Evolutionary conservation across 2,329 filamentous ascomycete genomes (phyloP).

Genomic region (Tolypocladium ovalisporum): DNA sequence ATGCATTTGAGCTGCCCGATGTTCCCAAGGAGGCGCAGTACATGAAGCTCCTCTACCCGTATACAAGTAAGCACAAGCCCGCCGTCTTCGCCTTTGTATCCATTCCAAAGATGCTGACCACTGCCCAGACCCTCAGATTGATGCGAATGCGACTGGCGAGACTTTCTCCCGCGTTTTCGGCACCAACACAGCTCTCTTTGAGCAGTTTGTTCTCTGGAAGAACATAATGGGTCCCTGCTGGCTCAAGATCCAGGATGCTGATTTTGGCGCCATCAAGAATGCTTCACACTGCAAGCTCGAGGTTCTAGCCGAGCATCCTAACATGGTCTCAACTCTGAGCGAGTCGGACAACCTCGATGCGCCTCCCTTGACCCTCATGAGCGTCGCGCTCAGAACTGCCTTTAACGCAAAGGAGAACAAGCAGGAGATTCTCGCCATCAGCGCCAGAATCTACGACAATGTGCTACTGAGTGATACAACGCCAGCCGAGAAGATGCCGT

Average conservation of each 20-base stretch:
- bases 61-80: slow-evolving; percentile 49
- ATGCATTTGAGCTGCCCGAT: slow-evolving; percentile 83
- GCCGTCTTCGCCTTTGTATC: background rate
- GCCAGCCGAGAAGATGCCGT: slow-evolving; percentile 77
- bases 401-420: slow-evolving; percentile 91
- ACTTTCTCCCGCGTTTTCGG: slow-evolving; percentile 95
- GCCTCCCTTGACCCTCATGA: slow-evolving; percentile 93
- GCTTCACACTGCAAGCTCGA: slow-evolving; percentile 97
- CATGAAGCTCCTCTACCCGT: slow-evolving; percentile 91
- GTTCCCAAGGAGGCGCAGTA: slow-evolving; percentile 87
- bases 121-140: slow-evolving; percentile 50
- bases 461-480: slow-evolving; percentile 80
- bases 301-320: slow-evolving; percentile 68
- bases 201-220: slow-evolving; percentile 98
- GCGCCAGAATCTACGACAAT: slow-evolving; percentile 86
- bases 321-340: slow-evolving; percentile 58
- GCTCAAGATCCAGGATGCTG: slow-evolving; percentile 78
- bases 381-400: slow-evolving; percentile 73
- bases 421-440: slow-evolving; percentile 87
- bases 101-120: slow-evolving; percentile 7
- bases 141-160: slow-evolving; percentile 63
- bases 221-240: slow-evolving; percentile 99
- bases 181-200: slow-evolving; percentile 84
- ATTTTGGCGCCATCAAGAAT: slow-evolving; percentile 78
- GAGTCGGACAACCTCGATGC: slow-evolving; percentile 74